Conservation (phyloP, 345 rosid genomes). For the Citrus cavaleriei region DNA sequence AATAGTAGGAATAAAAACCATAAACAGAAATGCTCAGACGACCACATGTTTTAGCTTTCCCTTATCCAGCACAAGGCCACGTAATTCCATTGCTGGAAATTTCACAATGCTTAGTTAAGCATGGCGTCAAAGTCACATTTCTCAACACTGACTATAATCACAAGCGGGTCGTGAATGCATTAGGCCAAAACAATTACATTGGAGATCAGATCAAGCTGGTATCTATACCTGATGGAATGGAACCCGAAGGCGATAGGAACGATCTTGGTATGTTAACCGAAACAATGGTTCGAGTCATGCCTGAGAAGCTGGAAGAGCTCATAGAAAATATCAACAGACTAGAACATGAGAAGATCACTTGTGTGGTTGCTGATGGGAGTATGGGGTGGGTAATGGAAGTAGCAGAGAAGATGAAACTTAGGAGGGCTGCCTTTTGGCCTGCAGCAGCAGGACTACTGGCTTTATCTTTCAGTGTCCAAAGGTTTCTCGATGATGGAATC, state of each 20-base stretch:
- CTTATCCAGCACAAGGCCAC: constrained; percentile 3
- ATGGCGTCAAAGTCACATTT: background rate
- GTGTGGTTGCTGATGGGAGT: background rate
- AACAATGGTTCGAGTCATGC: background rate
- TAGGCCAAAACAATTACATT: background rate
- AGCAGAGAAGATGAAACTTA: constrained; percentile 1
- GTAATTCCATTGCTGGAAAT: background rate
- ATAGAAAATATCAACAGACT: background rate
- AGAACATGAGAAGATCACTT: constrained; percentile 1
- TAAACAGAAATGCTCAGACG: background rate
- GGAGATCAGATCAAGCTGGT: background rate
- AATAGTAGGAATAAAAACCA: background rate
- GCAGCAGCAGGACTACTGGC: constrained; percentile 4
- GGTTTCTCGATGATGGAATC: background rate
- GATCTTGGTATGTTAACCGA: background rate
- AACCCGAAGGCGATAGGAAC: background rate
- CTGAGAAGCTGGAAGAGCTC: background rate
- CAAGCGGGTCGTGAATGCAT: background rate
- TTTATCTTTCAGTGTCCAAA: background rate
- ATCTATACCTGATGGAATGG: background rate
- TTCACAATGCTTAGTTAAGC: background rate
- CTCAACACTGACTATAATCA: background rate
- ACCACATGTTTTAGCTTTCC: background rate
- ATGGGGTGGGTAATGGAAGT: constrained; percentile 14
- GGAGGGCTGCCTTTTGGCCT: background rate